A percentile compares a stretch with the other conserved stretches of the same genome.
These are phyloP conservation scores for Tylopilus vinaceipallidus DNA, from an alignment of 768 basidiomycete genomes.

Conservation along the genomic window DNA sequence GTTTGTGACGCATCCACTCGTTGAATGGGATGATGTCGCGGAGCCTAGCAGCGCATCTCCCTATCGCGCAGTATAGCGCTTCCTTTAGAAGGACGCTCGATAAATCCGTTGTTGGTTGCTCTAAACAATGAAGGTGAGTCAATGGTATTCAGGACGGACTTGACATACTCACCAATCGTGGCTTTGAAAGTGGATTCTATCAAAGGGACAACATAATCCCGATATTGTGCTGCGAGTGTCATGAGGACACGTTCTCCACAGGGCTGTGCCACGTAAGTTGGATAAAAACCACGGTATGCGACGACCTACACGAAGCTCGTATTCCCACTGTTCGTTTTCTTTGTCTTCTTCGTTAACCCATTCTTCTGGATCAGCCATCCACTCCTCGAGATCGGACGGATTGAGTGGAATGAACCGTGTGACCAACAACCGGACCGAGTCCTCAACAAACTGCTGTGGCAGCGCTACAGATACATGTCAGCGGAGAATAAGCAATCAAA, in stretches of 20 bases:
- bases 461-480: slow-evolving; percentile 43
- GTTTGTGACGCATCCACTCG: slow-evolving; percentile 62
- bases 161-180: slow-evolving; percentile 47
- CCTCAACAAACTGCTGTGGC: slow-evolving; percentile 67
- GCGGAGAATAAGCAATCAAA: slow-evolving; percentile 1
- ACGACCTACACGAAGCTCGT: slow-evolving; percentile 75
- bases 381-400: slow-evolving; percentile 74
- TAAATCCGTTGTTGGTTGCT: slow-evolving; percentile 51
- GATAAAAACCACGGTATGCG: neutral
- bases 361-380: slow-evolving; percentile 90
- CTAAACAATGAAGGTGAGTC: slow-evolving; percentile 21
- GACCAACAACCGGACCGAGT: slow-evolving; percentile 73
- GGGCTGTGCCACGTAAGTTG: slow-evolving; percentile 48
- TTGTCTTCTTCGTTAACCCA: slow-evolving; percentile 91
- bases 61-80: slow-evolving; percentile 84
- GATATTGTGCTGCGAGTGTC: slow-evolving; percentile 70
- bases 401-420: slow-evolving; percentile 84
- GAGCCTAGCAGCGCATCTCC: slow-evolving; percentile 70
- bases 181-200: slow-evolving; percentile 58
- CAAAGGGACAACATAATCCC: slow-evolving; percentile 64
- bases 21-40: slow-evolving; percentile 65
- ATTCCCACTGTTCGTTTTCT: slow-evolving; percentile 92
- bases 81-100: slow-evolving; percentile 73
- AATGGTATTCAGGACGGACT: neutral
- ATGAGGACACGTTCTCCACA: slow-evolving; percentile 93